A percentile compares a stretch with the other conserved stretches of the same genome.
These are phyloP conservation scores for Ophidiomyces ophidiicola DNA, from an alignment of 2,329 filamentous ascomycete species.

Conservation along the genomic window DNA sequence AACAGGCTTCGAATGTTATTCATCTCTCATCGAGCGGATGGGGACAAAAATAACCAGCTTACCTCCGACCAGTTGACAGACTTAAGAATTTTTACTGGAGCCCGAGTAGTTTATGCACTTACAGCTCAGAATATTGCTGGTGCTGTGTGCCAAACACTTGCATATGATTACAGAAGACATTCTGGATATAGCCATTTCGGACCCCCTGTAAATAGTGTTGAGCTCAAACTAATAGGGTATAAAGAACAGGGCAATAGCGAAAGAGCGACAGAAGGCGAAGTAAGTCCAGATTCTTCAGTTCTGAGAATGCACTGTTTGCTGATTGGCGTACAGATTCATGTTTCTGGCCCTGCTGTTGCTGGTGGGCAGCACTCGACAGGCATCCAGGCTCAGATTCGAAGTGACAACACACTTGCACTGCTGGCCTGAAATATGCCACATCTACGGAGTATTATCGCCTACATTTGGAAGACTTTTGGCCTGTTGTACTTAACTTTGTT, in stretches of 20 bases:
- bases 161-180: constrained; percentile 66
- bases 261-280: constrained; percentile 47
- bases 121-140: constrained; percentile 75
- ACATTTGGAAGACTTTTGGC: no score
- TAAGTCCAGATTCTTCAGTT: constrained; percentile 30
- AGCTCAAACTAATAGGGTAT: constrained; percentile 52
- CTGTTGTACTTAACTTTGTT: background rate
- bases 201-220: constrained; percentile 63
- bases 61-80: constrained; percentile 62
- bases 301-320: constrained; percentile 7
- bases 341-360: constrained; percentile 60
- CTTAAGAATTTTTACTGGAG: constrained; percentile 65
- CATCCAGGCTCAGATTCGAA: constrained; percentile 51
- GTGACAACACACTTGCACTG: constrained; percentile 60
- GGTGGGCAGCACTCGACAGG: constrained; percentile 54
- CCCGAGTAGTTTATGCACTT: constrained; percentile 73
- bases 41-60: constrained; percentile 48
- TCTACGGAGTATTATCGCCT: no score
- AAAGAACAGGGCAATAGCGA: constrained; percentile 23
- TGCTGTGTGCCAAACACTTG: constrained; percentile 71
- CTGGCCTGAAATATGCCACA: constrained; percentile 18
- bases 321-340: constrained; percentile 47
- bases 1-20: constrained; percentile 73
- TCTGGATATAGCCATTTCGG: constrained; percentile 58
- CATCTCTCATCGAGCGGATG: constrained; percentile 59